A percentile compares a stretch with the other conserved stretches of the same genome.
Conservation (phyloP, 192 early-diverging fungal genomes). For the Neocallimastix lanati region DNA sequence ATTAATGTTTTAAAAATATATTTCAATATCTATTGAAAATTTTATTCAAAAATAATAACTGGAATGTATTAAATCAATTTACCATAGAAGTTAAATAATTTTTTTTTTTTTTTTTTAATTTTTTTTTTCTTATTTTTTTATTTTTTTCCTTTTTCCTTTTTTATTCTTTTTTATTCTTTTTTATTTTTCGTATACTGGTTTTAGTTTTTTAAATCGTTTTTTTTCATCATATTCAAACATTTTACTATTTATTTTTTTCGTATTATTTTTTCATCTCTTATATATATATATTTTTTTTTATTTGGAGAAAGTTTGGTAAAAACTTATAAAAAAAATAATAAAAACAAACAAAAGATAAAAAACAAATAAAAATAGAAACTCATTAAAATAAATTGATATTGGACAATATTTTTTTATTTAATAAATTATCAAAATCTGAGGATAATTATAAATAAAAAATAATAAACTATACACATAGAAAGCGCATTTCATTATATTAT, state of each 20-base stretch:
- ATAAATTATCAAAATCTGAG: too few relatives aligned
- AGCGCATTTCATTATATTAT: too few relatives aligned
- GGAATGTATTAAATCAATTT: background rate
- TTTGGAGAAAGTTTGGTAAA: too few relatives aligned
- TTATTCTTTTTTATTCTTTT: background rate
- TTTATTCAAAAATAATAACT: background rate
- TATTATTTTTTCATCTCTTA: background rate
- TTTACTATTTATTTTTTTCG: background rate
- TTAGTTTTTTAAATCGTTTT: background rate
- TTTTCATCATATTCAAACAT: background rate
- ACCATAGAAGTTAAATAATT: background rate
- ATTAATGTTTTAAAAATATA: background rate
- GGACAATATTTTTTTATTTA: too few relatives aligned
- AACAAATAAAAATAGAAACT: too few relatives aligned
- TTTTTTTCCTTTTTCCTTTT: background rate
- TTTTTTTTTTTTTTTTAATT: background rate
- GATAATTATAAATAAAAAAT: too few relatives aligned
- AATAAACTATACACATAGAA: too few relatives aligned
- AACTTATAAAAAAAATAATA: too few relatives aligned
- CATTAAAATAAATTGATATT: too few relatives aligned
- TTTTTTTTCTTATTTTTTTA: background rate
- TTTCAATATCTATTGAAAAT: background rate
- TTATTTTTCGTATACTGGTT: background rate
- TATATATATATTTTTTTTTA: too few relatives aligned
- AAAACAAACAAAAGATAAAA: too few relatives aligned